phyloP scores from a whole-genome alignment of 495 filamentous ascomycete species.

The Tuber aestivum region DNA sequence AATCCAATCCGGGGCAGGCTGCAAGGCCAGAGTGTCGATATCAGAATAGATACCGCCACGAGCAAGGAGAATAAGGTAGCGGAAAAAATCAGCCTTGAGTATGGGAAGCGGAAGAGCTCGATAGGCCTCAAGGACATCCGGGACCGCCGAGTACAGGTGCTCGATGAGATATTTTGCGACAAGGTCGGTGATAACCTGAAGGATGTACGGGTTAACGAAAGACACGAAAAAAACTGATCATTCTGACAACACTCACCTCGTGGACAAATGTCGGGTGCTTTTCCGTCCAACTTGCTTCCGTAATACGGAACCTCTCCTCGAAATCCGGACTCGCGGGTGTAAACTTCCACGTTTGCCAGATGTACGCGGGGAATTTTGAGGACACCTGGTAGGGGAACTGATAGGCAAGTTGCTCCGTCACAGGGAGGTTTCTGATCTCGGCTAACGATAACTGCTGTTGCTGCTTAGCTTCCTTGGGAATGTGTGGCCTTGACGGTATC shows the following conservation, averaged over 20 bases:
- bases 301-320: conserved; percentile 61
- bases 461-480: conserved; percentile 20
- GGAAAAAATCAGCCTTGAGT: conserved; percentile 96
- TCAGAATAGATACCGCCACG: conserved; percentile 94
- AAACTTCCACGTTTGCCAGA: conserved; percentile 99
- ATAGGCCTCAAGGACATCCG: conserved; percentile 91
- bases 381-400: conserved; percentile 89
- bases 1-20: conserved; percentile 80
- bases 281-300: conserved; percentile 87
- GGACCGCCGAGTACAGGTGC: conserved; percentile 79
- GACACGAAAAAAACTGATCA: not conserved
- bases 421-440: conserved; percentile 43
- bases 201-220: conserved; percentile 8
- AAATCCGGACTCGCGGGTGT: conserved; percentile 77
- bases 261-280: conserved; percentile 87
- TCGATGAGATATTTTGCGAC: conserved; percentile 73
- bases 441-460: conserved; percentile 35
- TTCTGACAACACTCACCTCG: conserved; percentile 48
- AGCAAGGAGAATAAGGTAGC: conserved; percentile 88
- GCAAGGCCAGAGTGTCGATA: conserved; percentile 84
- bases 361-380: conserved; percentile 86
- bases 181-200: conserved; percentile 74
- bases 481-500: conserved; percentile 7
- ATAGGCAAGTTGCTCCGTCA: conserved; percentile 80
- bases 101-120: conserved; percentile 75